phyloP scores from a whole-genome alignment of 129 eudicot species.

The Arctium lappa region DNA sequence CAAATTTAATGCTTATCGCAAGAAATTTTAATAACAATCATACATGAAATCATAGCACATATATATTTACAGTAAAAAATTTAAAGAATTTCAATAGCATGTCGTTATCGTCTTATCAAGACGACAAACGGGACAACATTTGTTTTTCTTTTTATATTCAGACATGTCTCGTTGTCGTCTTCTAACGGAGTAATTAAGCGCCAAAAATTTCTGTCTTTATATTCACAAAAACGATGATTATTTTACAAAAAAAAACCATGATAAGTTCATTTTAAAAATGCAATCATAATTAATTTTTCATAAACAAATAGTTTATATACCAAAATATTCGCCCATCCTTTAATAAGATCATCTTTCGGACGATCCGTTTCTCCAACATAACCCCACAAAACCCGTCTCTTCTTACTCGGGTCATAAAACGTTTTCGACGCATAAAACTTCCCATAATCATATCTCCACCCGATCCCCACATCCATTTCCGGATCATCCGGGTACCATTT shows the following conservation, averaged over 20 bases:
- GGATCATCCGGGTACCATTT: constrained; percentile 82
- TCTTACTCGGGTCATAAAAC: constrained; percentile 59
- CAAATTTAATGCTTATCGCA: neutral
- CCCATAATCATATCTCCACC: constrained; percentile 72
- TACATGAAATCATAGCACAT: neutral
- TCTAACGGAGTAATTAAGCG: neutral
- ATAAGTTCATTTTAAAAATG: neutral
- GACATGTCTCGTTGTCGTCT: neutral
- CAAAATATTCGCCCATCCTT: constrained; percentile 81
- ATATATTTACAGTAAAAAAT: neutral
- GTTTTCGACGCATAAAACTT: constrained; percentile 79
- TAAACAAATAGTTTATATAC: constrained; percentile 21
- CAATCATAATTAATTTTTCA: neutral
- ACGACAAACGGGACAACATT: neutral
- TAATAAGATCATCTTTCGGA: constrained; percentile 40
- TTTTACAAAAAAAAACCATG: neutral
- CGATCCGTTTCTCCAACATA: constrained; percentile 67
- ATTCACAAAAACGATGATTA: no score
- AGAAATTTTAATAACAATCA: neutral
- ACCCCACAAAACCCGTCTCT: constrained; percentile 71
- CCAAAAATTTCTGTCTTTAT: neutral
- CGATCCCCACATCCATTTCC: constrained; percentile 69
- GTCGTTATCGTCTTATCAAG: neutral
- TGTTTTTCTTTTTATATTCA: neutral
- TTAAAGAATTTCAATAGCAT: neutral